Evolutionary conservation across 441 rosid genomes (phyloP).

Genomic region (Gossypium trilobum): DNA sequence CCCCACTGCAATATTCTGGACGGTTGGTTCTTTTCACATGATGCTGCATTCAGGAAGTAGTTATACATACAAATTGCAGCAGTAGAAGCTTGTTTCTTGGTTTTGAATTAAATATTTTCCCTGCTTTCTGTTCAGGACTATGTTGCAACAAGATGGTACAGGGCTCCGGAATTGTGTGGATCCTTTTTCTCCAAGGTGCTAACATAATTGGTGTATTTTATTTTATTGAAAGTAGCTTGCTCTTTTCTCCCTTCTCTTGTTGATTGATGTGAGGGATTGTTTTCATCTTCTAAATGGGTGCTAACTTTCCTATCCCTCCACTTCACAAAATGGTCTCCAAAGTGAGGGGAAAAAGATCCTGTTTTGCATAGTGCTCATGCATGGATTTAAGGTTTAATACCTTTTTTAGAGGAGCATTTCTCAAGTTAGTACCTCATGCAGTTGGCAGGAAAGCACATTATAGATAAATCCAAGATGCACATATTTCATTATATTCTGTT

Average conservation of each 20-base stretch:
- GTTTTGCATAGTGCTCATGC: background rate
- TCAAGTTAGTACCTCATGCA: background rate
- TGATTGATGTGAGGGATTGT: background rate
- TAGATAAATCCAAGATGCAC: background rate
- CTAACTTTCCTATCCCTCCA: background rate
- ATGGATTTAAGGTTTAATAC: background rate
- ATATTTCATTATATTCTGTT: background rate
- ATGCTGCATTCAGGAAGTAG: background rate
- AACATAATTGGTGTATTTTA: constrained; percentile 11
- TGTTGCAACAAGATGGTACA: constrained; percentile 93
- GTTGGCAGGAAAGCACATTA: background rate
- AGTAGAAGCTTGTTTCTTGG: background rate
- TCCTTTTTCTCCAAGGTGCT: constrained; percentile 88
- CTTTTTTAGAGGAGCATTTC: background rate
- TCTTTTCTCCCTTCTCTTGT: constrained; percentile 6
- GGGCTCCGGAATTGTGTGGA: constrained; percentile 94
- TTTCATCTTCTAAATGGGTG: background rate
- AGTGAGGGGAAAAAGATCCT: background rate
- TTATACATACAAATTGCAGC: background rate
- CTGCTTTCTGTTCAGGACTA: constrained; percentile 50
- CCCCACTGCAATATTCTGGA: constrained; percentile 94
- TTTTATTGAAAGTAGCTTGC: constrained; percentile 21
- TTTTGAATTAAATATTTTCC: background rate
- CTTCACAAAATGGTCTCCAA: background rate
- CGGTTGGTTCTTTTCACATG: constrained; percentile 37